Percentiles rank a stretch among this genome's conserved stretches.
These are phyloP conservation scores for Colletotrichum tabaci DNA, from an alignment of 2,329 filamentous ascomycete species.

Conservation along the genomic window DNA sequence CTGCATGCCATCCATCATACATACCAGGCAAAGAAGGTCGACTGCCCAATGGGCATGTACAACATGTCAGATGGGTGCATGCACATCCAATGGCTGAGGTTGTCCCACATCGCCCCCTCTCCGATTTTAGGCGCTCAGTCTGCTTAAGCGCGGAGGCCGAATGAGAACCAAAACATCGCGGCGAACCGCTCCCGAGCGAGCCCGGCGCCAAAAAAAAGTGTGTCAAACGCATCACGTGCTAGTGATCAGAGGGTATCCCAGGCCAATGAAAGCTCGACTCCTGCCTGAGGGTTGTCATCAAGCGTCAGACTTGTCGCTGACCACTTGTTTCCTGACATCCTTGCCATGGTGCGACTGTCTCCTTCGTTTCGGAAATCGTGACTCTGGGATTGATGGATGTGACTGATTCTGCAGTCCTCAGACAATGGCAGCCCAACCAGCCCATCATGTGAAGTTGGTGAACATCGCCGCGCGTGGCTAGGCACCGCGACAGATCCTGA, in stretches of 20 bases:
- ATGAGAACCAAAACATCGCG: conserved; percentile 10
- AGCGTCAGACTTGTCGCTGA: conserved; percentile 27
- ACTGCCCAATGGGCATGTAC: conserved; percentile 30
- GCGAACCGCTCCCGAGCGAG: conserved; percentile 22
- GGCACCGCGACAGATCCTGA: conserved; percentile 26
- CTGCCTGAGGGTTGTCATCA: not conserved
- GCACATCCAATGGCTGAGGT: conserved; percentile 38
- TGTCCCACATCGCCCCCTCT: conserved; percentile 15
- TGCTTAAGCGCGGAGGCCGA: conserved; percentile 37
- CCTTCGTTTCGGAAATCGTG: conserved; percentile 33
- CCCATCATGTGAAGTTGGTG: conserved; percentile 15
- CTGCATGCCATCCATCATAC: conserved; percentile 21
- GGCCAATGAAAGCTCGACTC: conserved; percentile 25
- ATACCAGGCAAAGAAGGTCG: conserved; percentile 17
- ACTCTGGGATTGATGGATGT: conserved; percentile 30
- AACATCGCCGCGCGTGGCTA: conserved; percentile 9
- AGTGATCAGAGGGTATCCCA: conserved; percentile 5
- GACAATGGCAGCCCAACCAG: conserved; percentile 9
- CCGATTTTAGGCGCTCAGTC: conserved; percentile 36
- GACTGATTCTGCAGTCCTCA: conserved; percentile 31
- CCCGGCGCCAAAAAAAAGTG: conserved; percentile 11
- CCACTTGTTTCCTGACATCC: conserved; percentile 32
- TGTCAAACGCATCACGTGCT: conserved; percentile 32
- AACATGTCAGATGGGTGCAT: conserved; percentile 15
- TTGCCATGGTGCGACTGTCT: conserved; percentile 30